Conservation (phyloP, 2,329 filamentous ascomycete species). For the Neodidymelliopsis sp. region DNA sequence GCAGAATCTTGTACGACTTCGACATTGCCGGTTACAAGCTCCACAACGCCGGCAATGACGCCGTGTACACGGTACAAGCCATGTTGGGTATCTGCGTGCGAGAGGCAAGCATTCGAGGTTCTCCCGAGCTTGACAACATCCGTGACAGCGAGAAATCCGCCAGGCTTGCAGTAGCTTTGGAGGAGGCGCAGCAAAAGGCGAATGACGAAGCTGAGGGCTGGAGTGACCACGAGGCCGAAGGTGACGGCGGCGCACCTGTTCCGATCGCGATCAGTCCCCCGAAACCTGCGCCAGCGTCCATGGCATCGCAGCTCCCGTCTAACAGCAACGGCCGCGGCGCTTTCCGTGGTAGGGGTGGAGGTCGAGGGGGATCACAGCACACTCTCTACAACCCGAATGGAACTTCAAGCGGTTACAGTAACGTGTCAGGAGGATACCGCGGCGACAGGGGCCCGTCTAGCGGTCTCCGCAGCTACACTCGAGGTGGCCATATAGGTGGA, state of each 20-base stretch:
- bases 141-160: constrained; percentile 32
- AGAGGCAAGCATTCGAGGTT: constrained; percentile 49
- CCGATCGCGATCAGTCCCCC: constrained; percentile 16
- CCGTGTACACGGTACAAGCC: constrained; percentile 77
- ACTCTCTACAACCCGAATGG: not conserved
- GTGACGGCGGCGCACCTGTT: constrained; percentile 46
- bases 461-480: not conserved
- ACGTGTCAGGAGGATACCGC: not conserved
- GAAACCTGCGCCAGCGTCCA: constrained; percentile 7
- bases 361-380: constrained; percentile 5
- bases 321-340: not conserved
- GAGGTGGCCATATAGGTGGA: not conserved
- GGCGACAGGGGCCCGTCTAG: not conserved
- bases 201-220: constrained; percentile 49
- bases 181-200: constrained; percentile 50
- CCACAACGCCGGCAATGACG: constrained; percentile 91
- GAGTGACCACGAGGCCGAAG: constrained; percentile 45
- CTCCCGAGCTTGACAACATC: constrained; percentile 32
- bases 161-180: constrained; percentile 31
- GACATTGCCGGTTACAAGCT: constrained; percentile 69
- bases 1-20: constrained; percentile 68
- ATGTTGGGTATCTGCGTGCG: constrained; percentile 69
- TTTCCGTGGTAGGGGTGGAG: constrained; percentile 4
- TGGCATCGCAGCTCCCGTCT: not conserved
- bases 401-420: not conserved